A percentile compares a stretch with the other conserved stretches of the same genome.
Conservation (phyloP, 192 early-diverging fungal species). For the Backusella parvicylindrica region DNA sequence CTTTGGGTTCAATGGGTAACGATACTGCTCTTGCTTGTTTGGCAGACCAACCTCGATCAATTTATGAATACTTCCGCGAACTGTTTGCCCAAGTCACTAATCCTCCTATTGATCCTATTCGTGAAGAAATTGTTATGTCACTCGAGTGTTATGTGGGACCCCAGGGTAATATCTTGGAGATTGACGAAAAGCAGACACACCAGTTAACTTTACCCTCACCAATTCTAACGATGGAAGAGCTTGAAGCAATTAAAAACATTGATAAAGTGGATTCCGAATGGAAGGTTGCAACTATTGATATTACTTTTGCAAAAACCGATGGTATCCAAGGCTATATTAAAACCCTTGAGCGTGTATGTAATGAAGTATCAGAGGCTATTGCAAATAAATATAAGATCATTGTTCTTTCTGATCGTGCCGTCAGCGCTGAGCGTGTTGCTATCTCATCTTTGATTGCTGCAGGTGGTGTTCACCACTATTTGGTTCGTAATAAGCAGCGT, state of each 20-base stretch:
- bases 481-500: conserved; percentile 86
- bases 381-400: conserved; percentile 75
- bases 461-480: conserved; percentile 92
- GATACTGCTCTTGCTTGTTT: conserved; percentile 95
- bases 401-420: conserved; percentile 77
- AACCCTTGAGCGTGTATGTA: conserved; percentile 86
- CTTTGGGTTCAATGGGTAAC: conserved; percentile 99
- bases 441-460: conserved; percentile 84
- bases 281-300: conserved; percentile 84
- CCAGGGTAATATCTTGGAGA: conserved; percentile 91
- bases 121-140: conserved; percentile 98
- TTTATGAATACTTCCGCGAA: conserved; percentile 98
- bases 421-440: conserved; percentile 66
- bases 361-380: conserved; percentile 81
- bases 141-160: conserved; percentile 94
- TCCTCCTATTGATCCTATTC: conserved; percentile 99
- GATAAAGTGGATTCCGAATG: conserved; percentile 64
- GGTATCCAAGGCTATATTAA: conserved; percentile 76
- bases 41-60: conserved; percentile 80
- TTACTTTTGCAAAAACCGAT: conserved; percentile 74
- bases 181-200: conserved; percentile 76
- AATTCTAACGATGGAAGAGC: conserved; percentile 80
- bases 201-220: conserved; percentile 84
- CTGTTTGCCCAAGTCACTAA: conserved; percentile 98
- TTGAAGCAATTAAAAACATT: conserved; percentile 77